These are phyloP conservation scores for Colletotrichum sp. DNA, from an alignment of 2,329 filamentous ascomycete species.

Conservation along the genomic window DNA sequence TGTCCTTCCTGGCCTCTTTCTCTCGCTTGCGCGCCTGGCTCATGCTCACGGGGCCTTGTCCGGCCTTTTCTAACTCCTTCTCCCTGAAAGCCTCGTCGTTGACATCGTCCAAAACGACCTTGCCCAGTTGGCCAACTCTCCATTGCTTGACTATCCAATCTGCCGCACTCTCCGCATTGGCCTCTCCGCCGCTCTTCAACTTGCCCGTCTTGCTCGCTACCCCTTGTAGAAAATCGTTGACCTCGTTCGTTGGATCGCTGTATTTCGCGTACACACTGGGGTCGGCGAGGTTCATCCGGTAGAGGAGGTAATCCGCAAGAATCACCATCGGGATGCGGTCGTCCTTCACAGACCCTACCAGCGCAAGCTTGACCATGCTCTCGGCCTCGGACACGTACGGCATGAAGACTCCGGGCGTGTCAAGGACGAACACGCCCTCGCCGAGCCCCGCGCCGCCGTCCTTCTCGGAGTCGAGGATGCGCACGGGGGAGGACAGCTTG, in stretches of 20 bases:
- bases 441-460: constrained; percentile 33
- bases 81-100: constrained; percentile 58
- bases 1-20: constrained; percentile 60
- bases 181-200: constrained; percentile 73
- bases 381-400: constrained; percentile 87
- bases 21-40: constrained; percentile 72
- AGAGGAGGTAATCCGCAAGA: constrained; percentile 90
- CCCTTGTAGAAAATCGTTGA: constrained; percentile 72
- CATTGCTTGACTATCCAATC: constrained; percentile 83
- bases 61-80: constrained; percentile 51
- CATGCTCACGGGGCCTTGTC: constrained; percentile 59
- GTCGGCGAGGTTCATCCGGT: constrained; percentile 74
- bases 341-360: constrained; percentile 91
- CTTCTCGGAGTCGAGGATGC: constrained; percentile 59
- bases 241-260: constrained; percentile 80
- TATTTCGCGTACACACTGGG: constrained; percentile 67
- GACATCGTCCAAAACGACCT: constrained; percentile 81
- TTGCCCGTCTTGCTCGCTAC: constrained; percentile 79
- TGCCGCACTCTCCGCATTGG: constrained; percentile 75
- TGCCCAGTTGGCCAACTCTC: constrained; percentile 77
- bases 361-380: constrained; percentile 92
- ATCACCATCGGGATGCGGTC: constrained; percentile 79
- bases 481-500: constrained; percentile 82
- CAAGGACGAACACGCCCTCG: constrained; percentile 80
- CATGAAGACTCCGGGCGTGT: constrained; percentile 95